Evolutionary conservation across 257 asterid genomes (phyloP).

Genomic region (Capsicum baccatum): DNA sequence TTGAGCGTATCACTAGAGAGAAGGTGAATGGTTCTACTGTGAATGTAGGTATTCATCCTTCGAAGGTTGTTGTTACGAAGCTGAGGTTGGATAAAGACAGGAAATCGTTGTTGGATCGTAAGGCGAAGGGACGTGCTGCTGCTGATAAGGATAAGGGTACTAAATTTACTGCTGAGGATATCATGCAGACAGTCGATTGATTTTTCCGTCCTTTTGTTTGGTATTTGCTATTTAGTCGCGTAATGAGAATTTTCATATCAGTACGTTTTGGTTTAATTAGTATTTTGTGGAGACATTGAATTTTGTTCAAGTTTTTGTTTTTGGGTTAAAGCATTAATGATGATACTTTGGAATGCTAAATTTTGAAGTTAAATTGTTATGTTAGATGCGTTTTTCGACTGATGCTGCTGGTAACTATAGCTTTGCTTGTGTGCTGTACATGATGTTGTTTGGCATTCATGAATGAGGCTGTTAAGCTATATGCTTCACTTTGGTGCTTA

Average conservation of each 20-base stretch:
- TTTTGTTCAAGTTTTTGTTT: neutral
- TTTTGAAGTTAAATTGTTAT: neutral
- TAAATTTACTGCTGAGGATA: constrained; percentile 16
- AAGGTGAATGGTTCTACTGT: constrained; percentile 20
- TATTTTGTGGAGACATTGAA: neutral
- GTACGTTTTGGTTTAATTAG: neutral
- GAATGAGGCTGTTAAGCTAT: neutral
- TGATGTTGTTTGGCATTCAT: neutral
- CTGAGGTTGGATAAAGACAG: constrained; percentile 9
- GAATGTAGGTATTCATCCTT: constrained; percentile 9
- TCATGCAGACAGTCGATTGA: constrained; percentile 18
- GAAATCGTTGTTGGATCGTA: neutral
- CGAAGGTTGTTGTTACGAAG: constrained; percentile 16
- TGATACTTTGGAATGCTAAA: neutral
- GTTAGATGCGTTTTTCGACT: neutral
- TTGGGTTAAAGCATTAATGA: neutral
- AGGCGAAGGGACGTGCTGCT: neutral
- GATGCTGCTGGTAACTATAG: neutral
- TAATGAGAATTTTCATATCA: neutral
- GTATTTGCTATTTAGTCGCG: neutral
- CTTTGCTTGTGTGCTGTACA: neutral
- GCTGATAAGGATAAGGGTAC: constrained; percentile 12
- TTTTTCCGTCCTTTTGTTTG: constrained; percentile 2
- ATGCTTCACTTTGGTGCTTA: neutral
- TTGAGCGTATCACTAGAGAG: neutral